phyloP scores from a whole-genome alignment of 805 yeast species.

The Metschnikowia lachancei region DNA sequence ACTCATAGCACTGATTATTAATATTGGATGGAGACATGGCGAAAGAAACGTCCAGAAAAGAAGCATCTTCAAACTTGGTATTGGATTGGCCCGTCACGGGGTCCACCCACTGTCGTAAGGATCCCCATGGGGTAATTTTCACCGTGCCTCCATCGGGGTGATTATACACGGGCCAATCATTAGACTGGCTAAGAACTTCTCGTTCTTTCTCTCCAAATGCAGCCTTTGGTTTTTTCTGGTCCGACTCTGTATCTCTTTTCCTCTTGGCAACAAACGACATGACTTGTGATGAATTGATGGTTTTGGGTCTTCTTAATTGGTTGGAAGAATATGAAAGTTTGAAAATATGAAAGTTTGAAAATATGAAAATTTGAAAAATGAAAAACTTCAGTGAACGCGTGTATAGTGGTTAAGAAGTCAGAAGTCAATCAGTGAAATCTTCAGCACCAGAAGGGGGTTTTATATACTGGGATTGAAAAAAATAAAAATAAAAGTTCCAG shows the following conservation, averaged over 20 bases:
- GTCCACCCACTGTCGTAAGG: conserved; percentile 45
- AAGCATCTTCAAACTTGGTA: conserved; percentile 47
- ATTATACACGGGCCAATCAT: conserved; percentile 54
- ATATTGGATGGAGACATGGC: conserved; percentile 12
- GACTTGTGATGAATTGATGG: no score
- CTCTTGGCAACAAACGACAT: conserved; percentile 19
- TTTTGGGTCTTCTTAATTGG: no score
- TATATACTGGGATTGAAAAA: no score
- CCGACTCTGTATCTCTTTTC: conserved; percentile 26
- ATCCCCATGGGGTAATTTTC: conserved; percentile 65
- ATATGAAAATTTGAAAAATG: no score
- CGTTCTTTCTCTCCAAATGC: conserved; percentile 20
- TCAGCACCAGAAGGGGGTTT: no score
- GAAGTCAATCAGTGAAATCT: no score
- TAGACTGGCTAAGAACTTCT: conserved; percentile 16
- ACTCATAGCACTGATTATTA: conserved; percentile 15
- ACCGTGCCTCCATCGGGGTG: conserved; percentile 64
- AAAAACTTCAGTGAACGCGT: no score
- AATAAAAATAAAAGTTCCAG: no score
- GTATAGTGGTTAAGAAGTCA: no score
- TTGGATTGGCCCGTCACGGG: conserved; percentile 44
- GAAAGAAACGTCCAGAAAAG: conserved; percentile 25
- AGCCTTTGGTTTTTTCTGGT: conserved; percentile 22
- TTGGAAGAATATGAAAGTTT: no score
- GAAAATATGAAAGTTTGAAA: no score